Evolutionary conservation across 192 early-diverging fungal species (phyloP), one percentile per base, ranked within the genome.

Genomic region (Backusella circina): DNA sequence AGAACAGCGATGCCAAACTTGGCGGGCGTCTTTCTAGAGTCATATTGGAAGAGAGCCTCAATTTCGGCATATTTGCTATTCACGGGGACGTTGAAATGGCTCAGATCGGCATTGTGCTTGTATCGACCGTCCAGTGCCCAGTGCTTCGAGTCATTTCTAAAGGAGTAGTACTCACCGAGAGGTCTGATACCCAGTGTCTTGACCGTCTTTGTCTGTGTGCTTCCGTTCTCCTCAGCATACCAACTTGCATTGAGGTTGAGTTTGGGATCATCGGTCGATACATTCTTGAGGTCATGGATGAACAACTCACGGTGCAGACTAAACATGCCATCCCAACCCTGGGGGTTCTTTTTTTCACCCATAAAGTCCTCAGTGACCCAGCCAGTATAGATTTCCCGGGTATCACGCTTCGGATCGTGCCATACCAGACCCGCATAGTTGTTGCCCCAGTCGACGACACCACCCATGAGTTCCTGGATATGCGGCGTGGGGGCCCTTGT

Each of bases 361-460:
- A 68, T 39, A 44, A 72, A 47, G 12, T 78, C 77, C 18, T 73
- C 77, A 18, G 50, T 72, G 1, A 78, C 26, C 77, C 77, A 78
- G 1, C 71, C 65, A 0, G 39, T 33, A 6, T 36, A 26, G 18
- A 73, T 36, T 2, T 28, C 33, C 32, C 50, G n/a, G 12, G 13
- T 9, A 1, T 32, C 10, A 1, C 15, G 35, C 30, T 73, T 73
- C 0, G 72, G 16, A 54, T 54, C 21, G 50, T 54, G 13, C 21
- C 33, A 73, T 4, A 38, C 28, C 6, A 73, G 23, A 9, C 28
- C 36, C 0, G 72, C 72, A 65, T 73, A 73, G 37, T 23, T 28
- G 72, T 31, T 28, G 1, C 72, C 72, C 72, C 72, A 73, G 8
- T 73, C 47, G 15, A 41, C 26, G 16, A 73, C 51, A 39, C 72